Evolutionary conservation across 495 filamentous ascomycete genomes (phyloP), one percentile per base, ranked within the genome.

Genomic region (Polyplosphaeria fusca): DNA sequence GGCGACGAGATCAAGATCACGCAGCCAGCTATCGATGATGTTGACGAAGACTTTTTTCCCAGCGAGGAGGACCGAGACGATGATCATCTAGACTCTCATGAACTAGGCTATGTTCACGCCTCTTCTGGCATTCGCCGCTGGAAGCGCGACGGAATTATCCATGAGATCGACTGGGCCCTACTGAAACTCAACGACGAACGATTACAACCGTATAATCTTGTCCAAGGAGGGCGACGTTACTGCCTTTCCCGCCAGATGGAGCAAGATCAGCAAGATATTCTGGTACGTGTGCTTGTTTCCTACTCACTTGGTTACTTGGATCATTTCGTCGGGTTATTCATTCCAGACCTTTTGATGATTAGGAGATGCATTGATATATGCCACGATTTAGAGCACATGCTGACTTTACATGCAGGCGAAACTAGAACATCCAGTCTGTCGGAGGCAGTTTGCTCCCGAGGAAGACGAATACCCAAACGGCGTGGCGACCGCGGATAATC

Each of bases 81-180:
- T 56, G 80, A 84, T 62, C 90, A 96, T 66, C 77, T 92, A 2
- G 79, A 83, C 40, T 86, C 84, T 0, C 89, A 88, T 63, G 79
- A 79, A 7, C 74, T 97, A 2, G 92, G 92, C 11, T 84, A 88
- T 58, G 75, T 96, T 25, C 87, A 94, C 55, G 92, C 91, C 16
- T 95, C 89, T 1, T 94, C 89, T 16, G 92, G 92, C 7, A 82
- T 96, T 50, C 79, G 88, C 16, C 82, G 93, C 2, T 84, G 84
- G 62, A 77, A 70, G 51, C 75, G 81, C 23, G 73, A 82, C 38
- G 80, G 81, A 4, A 70, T 91, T 12, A 78, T 87, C 13, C 92
- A 97, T 63, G 92, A 97, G 68, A 91, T 97, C 55, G 92, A 97
- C 68, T 97, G 92, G 92, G 91, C 91, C 0, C 73, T 97, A 9